Base-by-base conservation (phyloP, 2,329 filamentous ascomycete species). In the Botrytis elliptica region DNA sequence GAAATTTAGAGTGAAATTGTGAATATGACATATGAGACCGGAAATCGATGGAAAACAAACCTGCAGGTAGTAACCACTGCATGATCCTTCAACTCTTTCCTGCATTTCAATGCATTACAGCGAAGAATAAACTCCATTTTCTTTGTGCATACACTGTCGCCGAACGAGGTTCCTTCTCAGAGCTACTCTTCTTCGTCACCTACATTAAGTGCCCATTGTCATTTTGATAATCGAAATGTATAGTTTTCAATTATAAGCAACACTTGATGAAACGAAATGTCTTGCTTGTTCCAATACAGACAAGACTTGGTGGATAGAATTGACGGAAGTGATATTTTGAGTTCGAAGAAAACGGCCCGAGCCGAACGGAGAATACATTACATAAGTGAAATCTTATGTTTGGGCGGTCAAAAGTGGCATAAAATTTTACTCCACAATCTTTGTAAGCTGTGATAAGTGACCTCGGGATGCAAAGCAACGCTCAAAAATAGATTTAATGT, bases 1-100 rank as follows among this genome's bases (percentile, higher is more conserved):
- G 44, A 7, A 7, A 60, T 29, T 38, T 22, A 25, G 46, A 36
- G 44, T 25, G 29, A 42, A 67, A 40, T 59, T 42, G 40, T 57
- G 52, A 29, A 29, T 33, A 9, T 57, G 52, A 57, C 6, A 49
- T 38, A 52, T 65, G 63, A 65, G 52, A 42, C 57, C 3, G 25
- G 46, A 38, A 44, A 36, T 25, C 9, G 49, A 29, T n/a, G 29
- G 7, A 42, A 33, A 9, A 81, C 85, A 77, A 81, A 93, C 93
- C 92, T 94, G 88, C 95, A 98, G 22, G 93, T 96, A 7, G 95
- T 97, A 49, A 97, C 93, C 1, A 97, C 87, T 18, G 94, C 95
- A 75, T 88, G 86, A 59, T 92, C 89, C 49, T 85, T 86, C 49
- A 97, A 86, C 76, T 91, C 88, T 59, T 84, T 85, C 65, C 93